phyloP scores from a whole-genome alignment of 1,139 yeast species.

The Hansenula sp. region DNA sequence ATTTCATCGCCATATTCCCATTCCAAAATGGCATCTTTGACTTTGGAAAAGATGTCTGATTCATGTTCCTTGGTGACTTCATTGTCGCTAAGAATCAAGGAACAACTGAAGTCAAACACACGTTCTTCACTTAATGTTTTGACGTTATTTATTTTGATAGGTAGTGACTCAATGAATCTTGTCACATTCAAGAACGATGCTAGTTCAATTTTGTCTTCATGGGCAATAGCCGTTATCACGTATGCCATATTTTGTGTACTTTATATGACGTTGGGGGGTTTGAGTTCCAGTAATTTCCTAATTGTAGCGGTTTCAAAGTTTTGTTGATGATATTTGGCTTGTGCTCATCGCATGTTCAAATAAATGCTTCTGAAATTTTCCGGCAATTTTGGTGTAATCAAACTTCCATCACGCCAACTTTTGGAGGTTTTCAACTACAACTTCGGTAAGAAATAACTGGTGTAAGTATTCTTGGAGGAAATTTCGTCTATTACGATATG shows the following conservation, averaged over 20 bases:
- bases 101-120: constrained; percentile 29
- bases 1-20: constrained; percentile 20
- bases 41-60: constrained; percentile 10
- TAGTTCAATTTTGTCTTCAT: constrained; percentile 8
- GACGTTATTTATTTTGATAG: constrained; percentile 22
- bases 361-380: neutral
- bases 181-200: constrained; percentile 16
- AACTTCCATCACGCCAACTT: neutral
- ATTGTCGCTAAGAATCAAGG: constrained; percentile 12
- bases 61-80: constrained; percentile 11
- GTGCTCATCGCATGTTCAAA: neutral
- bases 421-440: too few species aligned
- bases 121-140: constrained; percentile 25
- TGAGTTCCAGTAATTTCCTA: too few species aligned
- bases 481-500: too few species aligned
- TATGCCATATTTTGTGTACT: constrained; percentile 5
- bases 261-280: too few species aligned
- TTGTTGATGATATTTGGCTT: neutral
- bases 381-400: neutral
- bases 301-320: too few species aligned
- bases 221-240: constrained; percentile 22
- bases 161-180: constrained; percentile 22
- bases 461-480: too few species aligned
- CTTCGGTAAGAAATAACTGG: too few species aligned
- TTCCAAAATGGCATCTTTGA: constrained; percentile 22